Base-by-base conservation (phyloP, 2,329 filamentous ascomycete genomes). In the Chalaropsis ovoidea region DNA sequence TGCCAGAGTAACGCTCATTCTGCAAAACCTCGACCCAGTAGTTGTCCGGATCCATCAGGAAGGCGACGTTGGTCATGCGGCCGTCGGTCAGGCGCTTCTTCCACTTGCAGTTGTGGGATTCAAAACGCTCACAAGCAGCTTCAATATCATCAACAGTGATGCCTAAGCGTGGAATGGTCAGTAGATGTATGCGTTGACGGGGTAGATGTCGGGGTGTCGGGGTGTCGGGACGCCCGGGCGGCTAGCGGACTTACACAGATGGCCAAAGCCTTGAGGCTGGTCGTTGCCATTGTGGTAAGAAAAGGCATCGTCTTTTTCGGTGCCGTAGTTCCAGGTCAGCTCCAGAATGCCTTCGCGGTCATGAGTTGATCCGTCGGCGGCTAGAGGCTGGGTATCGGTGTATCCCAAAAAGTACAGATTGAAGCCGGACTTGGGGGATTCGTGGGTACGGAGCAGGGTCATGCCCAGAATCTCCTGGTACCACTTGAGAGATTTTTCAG, bases 81-180 rank as follows among this genome's bases (percentile, higher is more conserved):
- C 93, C 93, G 69, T 97, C 93, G 1, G 90, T 95, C 68, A 97
- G 81, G 69, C 89, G 82, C 85, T 97, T 97, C 85, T 96, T 96
- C 90, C 91, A 99, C 75, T 82, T 86, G 65, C 93, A 88, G 5
- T 87, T 83, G 72, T 89, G 78, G 65, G 85, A 83, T 74, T 97
- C 94, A 70, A 97, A 92, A 15, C 92, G 84, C 72, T 86, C 78
- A 76, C 93, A 96, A 10, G 94, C 92, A 7, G 88, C 87, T 64
- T 94, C 86, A n/a, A 97, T 73, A 73, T 95, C 85, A 73, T 97
- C 93, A 13, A 96, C 92, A 1, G 87, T 81, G 64, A 97, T 78
- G 73, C 85, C 86, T 88, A 62, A n/a, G 31, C 15, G 6, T 22
- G 42, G 27, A 24, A 19, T 7, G 24, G 64, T 75, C 39, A 74